Percentiles rank a stretch among this genome's conserved stretches.
These are phyloP conservation scores for Hypoxylon crocopeplum DNA, from an alignment of 495 filamentous ascomycete genomes.

Conservation along the genomic window DNA sequence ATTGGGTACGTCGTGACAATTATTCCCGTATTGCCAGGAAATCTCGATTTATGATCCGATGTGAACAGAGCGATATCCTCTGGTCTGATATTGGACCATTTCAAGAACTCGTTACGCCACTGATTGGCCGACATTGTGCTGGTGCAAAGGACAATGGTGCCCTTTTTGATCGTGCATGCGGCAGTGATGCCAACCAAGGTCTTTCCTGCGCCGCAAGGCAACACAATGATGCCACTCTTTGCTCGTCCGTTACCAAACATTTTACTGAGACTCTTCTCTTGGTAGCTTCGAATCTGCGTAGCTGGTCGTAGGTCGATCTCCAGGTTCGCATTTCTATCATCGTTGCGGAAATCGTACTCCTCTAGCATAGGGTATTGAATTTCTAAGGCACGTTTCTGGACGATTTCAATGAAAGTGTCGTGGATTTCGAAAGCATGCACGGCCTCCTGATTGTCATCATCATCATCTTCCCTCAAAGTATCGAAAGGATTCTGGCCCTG, in stretches of 20 bases:
- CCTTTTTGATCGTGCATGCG: conserved; percentile 96
- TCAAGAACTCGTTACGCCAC: conserved; percentile 94
- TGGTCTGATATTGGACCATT: conserved; percentile 97
- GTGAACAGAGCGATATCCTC: conserved; percentile 95
- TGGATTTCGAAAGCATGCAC: conserved; percentile 96
- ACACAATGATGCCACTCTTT: conserved; percentile 95
- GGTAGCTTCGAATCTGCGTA: conserved; percentile 87
- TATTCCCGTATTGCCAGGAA: conserved; percentile 88
- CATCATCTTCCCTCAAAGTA: conserved; percentile 79
- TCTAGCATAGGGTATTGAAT: conserved; percentile 88
- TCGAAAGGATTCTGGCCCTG: conserved; percentile 53
- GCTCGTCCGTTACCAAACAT: conserved; percentile 99
- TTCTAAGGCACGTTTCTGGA: conserved; percentile 88
- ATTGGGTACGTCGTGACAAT: conserved; percentile 98
- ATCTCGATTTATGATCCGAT: conserved; percentile 89
- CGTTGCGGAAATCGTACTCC: conserved; percentile 98
- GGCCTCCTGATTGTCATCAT: conserved; percentile 86
- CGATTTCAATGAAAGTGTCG: conserved; percentile 75
- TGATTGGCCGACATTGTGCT: conserved; percentile 98
- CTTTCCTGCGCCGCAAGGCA: conserved; percentile 97
- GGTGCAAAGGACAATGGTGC: conserved; percentile 92
- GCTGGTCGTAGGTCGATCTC: conserved; percentile 89
- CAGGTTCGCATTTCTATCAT: conserved; percentile 84
- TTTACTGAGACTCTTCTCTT: conserved; percentile 96
- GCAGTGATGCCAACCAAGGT: conserved; percentile 97